Evolutionary conservation across 768 basidiomycete genomes (phyloP).

Genomic region (Lactifluus echinatus): DNA sequence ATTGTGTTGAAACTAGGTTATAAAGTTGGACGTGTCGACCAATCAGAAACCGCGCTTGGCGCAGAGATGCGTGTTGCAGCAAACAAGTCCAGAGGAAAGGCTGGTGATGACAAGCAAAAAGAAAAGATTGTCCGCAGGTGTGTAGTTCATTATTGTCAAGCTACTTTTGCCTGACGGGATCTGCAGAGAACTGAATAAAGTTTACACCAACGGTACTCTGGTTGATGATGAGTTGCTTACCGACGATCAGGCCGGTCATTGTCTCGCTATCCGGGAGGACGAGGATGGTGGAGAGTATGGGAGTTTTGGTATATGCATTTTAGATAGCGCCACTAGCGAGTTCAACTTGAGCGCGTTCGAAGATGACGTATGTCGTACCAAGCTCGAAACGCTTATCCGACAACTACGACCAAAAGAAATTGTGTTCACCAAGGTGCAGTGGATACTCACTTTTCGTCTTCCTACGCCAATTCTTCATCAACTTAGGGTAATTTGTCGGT

Average conservation of each 20-base stretch:
- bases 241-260: slow-evolving; percentile 93
- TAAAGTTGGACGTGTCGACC: slow-evolving; percentile 95
- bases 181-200: slow-evolving; percentile 79
- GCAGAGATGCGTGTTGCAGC: slow-evolving; percentile 91
- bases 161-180: slow-evolving; percentile 6
- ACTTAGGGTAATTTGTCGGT: slow-evolving; percentile 81
- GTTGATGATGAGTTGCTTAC: slow-evolving; percentile 83
- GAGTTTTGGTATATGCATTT: slow-evolving; percentile 78
- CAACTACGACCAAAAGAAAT: slow-evolving; percentile 88
- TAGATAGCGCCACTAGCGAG: slow-evolving; percentile 93
- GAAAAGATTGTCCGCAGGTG: slow-evolving; percentile 87
- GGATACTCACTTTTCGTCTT: background rate
- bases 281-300: slow-evolving; percentile 32
- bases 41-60: slow-evolving; percentile 93
- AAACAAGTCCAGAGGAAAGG: slow-evolving; percentile 45
- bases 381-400: slow-evolving; percentile 86
- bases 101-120: slow-evolving; percentile 43
- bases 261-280: slow-evolving; percentile 76
- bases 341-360: slow-evolving; percentile 86
- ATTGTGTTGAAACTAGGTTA: slow-evolving; percentile 44
- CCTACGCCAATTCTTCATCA: background rate
- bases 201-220: slow-evolving; percentile 93
- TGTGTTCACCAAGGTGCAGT: slow-evolving; percentile 74
- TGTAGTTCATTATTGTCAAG: slow-evolving; percentile 6
- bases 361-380: slow-evolving; percentile 89